phyloP scores from a whole-genome alignment of 192 early-diverging fungal genomes.

The Oehlia diaphana region DNA sequence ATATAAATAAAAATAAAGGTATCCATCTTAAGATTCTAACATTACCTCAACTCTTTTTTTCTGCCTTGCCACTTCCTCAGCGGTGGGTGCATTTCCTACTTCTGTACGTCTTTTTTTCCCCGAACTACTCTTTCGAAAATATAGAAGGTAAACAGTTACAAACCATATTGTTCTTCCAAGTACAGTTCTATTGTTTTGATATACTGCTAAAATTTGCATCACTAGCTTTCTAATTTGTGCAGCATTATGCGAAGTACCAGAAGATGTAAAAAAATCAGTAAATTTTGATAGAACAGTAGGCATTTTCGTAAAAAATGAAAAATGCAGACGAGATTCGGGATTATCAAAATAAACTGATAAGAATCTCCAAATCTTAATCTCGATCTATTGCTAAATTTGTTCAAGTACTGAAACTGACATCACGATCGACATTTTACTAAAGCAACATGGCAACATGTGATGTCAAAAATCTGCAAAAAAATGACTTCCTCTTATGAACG shows the following conservation, averaged over 20 bases:
- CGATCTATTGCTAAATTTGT: not conserved
- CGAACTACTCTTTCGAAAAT: not conserved
- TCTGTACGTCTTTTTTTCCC: not conserved
- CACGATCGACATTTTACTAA: no score
- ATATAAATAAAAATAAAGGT: not conserved
- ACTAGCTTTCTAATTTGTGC: not conserved
- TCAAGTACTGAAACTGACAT: no score
- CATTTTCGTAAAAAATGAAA: conserved; percentile 13
- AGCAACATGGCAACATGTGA: no score
- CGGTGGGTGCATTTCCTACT: conserved; percentile 3
- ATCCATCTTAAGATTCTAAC: not conserved
- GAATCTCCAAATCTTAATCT: not conserved
- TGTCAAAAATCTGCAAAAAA: no score
- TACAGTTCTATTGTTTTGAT: conserved; percentile 22
- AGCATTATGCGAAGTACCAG: not conserved
- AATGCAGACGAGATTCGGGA: not conserved
- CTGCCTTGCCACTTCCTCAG: not conserved
- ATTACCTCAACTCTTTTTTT: conserved; percentile 43
- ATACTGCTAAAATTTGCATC: conserved; percentile 4
- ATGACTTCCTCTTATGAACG: no score
- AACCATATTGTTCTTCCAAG: conserved; percentile 25
- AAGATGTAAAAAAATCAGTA: not conserved
- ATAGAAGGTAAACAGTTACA: conserved; percentile 2
- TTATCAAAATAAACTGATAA: not conserved
- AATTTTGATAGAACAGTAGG: conserved; percentile 19